Evolutionary conservation across 2,329 filamentous ascomycete genomes (phyloP), one percentile per base, ranked within the genome.

Genomic region (Aureobasidium pullulans): DNA sequence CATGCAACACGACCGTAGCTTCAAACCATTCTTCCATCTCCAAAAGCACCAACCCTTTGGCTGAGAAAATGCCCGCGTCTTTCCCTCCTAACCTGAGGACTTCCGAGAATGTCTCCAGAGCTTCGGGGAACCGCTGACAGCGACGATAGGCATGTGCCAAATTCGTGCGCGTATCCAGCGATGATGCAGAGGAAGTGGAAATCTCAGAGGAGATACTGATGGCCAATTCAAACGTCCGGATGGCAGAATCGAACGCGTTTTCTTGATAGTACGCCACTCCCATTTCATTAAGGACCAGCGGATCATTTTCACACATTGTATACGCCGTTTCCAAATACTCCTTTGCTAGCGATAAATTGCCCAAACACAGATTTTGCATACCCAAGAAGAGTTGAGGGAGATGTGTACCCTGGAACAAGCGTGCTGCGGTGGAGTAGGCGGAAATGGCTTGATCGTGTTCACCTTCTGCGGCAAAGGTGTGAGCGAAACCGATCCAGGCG

Each of bases 381-480:
- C 95, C 94, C 29, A 99, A 77, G 71, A 97, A 99, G 2, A 99
- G 84, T 69, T 96, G 93, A 0, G 94, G 94, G 1, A 99, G 80
- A 71, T 99, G 95, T 0, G 93, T 97, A 40, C 94, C 94, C 78
- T 96, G 96, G 74, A 99, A 99, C 0, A 99, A 77, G 40, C 94
- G 83, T 1, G 93, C 93, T 0, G 94, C 94, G 0, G 94, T 99
- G 32, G 90, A 96, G 75, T 99, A 99, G 0, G 95, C 94, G 8
- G 92, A 95, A 63, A 99, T 96, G 49, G 94, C 94, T 75, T 99
- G 94, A 71, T 99, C 94, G 72, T 97, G 92, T 73, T 99, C 94
- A 56, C 94, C 94, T 72, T 99, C 94, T 10, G 91, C 92, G 1
- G 94, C 94, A 71, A 99, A 99, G 0, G 94, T 99, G 72, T 99